phyloP scores from a whole-genome alignment of 345 rosid species.

The Angophora floribunda region DNA sequence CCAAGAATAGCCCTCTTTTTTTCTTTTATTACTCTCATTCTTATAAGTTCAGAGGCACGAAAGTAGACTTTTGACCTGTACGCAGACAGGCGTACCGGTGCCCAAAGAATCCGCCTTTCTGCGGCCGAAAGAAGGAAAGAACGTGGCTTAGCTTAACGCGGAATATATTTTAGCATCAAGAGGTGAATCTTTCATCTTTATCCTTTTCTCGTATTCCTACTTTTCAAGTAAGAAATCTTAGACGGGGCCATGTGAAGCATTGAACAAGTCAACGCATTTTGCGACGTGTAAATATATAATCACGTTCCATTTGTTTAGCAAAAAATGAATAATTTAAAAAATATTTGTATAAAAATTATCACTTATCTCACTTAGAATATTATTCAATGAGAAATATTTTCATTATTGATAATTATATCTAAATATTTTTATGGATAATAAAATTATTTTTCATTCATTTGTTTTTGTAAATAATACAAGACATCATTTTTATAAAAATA shows the following conservation, averaged over 20 bases:
- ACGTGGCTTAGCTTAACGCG: not conserved
- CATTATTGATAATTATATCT: not conserved
- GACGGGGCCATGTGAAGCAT: not conserved
- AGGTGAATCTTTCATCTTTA: not conserved
- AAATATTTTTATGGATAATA: not conserved
- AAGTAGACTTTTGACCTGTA: not conserved
- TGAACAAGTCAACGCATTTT: not conserved
- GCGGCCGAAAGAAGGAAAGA: not conserved
- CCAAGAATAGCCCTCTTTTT: not conserved
- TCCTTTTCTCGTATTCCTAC: not conserved
- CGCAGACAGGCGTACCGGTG: not conserved
- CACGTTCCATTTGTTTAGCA: fast-evolving
- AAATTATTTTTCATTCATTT: not conserved
- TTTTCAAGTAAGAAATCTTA: not conserved
- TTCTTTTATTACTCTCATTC: not conserved
- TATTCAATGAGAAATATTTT: not conserved
- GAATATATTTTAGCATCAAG: not conserved
- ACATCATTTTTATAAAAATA: not conserved
- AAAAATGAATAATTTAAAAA: not conserved
- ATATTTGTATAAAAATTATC: not conserved
- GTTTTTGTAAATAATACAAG: not conserved
- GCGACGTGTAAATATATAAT: not conserved
- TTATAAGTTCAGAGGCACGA: not conserved
- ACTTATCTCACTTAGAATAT: fast-evolving
- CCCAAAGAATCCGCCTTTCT: not conserved